phyloP scores from a whole-genome alignment of 2,329 filamentous ascomycete genomes.

The Diplodia corticola region DNA sequence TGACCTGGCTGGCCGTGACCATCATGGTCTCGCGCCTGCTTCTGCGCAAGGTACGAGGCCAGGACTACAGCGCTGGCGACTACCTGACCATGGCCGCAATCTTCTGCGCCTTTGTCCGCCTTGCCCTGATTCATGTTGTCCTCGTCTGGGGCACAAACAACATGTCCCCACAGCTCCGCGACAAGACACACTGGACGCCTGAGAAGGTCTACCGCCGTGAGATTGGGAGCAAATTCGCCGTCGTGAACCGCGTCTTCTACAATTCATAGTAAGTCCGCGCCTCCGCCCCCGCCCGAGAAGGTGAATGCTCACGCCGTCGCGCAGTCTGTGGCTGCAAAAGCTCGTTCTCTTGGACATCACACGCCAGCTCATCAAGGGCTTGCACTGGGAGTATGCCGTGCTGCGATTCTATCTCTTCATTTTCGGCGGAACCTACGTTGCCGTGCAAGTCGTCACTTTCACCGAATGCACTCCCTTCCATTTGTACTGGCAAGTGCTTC shows the following conservation, averaged over 20 bases:
- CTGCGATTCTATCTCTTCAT: background rate
- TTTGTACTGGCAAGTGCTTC: slow-evolving; percentile 15
- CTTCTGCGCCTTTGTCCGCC: slow-evolving; percentile 6
- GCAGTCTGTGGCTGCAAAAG: slow-evolving; percentile 9
- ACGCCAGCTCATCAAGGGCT: slow-evolving; percentile 4
- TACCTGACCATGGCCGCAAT: slow-evolving; percentile 13
- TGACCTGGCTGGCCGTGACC: background rate
- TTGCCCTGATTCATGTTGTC: background rate
- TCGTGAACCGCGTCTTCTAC: slow-evolving; percentile 13
- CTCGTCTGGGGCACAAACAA: slow-evolving; percentile 12
- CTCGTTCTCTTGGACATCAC: slow-evolving; percentile 9
- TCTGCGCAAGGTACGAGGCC: background rate
- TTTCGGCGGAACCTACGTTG: background rate
- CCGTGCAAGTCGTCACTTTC: slow-evolving; percentile 12
- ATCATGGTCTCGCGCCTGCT: background rate
- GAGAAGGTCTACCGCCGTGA: background rate
- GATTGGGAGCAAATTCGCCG: slow-evolving; percentile 7
- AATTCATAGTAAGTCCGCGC: slow-evolving; percentile 5
- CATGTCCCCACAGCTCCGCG: background rate
- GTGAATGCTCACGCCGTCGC: background rate
- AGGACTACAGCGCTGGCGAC: background rate
- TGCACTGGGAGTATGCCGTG: slow-evolving; percentile 4
- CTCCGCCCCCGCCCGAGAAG: background rate
- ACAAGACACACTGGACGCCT: background rate
- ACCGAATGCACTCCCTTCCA: slow-evolving; percentile 11